Evolutionary conservation across 352 stramenopile species (phyloP), one percentile per base, ranked within the genome.

Genomic region (Globisporangium yorkense): DNA sequence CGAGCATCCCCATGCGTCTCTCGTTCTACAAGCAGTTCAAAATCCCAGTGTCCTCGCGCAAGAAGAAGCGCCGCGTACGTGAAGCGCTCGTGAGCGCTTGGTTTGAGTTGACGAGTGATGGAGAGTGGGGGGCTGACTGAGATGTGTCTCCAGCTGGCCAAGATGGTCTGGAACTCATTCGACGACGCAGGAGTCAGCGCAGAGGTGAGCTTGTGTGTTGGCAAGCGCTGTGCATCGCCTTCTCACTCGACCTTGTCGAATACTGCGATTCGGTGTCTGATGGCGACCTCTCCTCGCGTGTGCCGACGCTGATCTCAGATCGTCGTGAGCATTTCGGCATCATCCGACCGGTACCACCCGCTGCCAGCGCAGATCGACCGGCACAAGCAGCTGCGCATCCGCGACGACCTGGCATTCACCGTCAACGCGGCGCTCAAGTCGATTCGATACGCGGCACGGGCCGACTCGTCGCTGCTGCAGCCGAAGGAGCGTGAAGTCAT

Each of bases 371-470:
- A 88, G 57, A 88, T 88, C 21, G 77, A 89, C 16, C 77, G 76
- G 18, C 75, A 86, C 66, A 89, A 89, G 50, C 75, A 88, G 70
- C 66, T 87, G 10, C 79, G 84, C 15, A 80, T 91, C 52, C 80
- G 84, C 12, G 77, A 89, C 16, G 76, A 93, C 52, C 67, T 93
- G 31, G 68, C 72, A 24, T 90, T 87, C 63, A 90, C 78, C 41
- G 80, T 90, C 18, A 91, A 92, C 53, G 84, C 84, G 7, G 80
- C 79, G 10, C 73, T 93, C 35, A 84, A 84, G 54, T 93, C 84
- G 9, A 90, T 91, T 50, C 70, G 75, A 37, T 73, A 80, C 15
- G 65, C 75, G 9, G 44, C 64, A 31, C 70, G 71, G 0, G 46
- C 55, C 8, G 71, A 75, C 27, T 56, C 66, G 33, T 68, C 59